Percentiles rank a stretch among this genome's conserved stretches.
phyloP scores from a whole-genome alignment of 2,329 filamentous ascomycete genomes.

The Epicoccum sorghinum region DNA sequence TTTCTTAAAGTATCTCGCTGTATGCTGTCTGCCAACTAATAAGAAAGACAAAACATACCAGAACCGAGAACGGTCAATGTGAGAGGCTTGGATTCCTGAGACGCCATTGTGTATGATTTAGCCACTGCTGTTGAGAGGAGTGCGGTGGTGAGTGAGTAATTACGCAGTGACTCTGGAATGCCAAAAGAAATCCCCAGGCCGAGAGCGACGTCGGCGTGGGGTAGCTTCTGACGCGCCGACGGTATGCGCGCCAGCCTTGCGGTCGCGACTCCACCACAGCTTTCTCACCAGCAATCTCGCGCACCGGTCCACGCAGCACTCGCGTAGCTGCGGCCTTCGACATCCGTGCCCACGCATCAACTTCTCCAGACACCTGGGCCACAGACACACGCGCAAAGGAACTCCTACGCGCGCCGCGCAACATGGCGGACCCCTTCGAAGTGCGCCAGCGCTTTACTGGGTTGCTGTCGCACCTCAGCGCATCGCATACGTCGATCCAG shows the following conservation, averaged over 20 bases:
- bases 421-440: constrained; percentile 88
- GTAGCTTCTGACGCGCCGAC: constrained; percentile 22
- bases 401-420: neutral
- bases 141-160: constrained; percentile 11
- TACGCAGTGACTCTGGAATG: constrained; percentile 8
- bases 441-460: constrained; percentile 96
- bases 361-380: neutral
- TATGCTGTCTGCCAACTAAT: too few relatives aligned
- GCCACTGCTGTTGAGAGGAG: neutral
- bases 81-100: constrained; percentile 53
- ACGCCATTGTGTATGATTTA: constrained; percentile 33
- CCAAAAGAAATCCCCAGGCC: constrained; percentile 3
- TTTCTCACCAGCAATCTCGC: neutral
- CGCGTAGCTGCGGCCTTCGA: neutral
- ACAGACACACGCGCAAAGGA: neutral
- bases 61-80: constrained; percentile 83
- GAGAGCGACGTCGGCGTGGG: constrained; percentile 19
- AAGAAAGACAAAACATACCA: constrained; percentile 60
- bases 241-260: constrained; percentile 25
- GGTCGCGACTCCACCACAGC: constrained; percentile 5
- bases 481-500: constrained; percentile 84
- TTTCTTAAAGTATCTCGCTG: too few relatives aligned
- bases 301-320: neutral
- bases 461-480: constrained; percentile 88
- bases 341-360: neutral